Percentiles rank a stretch among this genome's conserved stretches.
Evolutionary conservation across 2,329 filamentous ascomycete species (phyloP).

Genomic region (Tolypocladium cylindrosporum): DNA sequence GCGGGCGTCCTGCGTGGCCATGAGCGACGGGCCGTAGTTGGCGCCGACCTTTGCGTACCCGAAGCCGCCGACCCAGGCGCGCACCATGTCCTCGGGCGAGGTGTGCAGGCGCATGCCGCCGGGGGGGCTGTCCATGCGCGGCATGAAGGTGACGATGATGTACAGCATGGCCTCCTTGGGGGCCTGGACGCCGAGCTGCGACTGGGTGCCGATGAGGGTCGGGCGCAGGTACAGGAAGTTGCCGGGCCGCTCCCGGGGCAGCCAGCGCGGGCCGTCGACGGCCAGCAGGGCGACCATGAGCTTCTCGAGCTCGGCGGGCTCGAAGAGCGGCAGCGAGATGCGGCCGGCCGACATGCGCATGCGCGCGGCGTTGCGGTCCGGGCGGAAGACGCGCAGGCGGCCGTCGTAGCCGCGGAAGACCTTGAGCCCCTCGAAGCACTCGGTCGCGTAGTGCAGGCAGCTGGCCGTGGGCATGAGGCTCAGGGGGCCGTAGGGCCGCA

Average conservation of each 20-base stretch:
- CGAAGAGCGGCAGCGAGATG: conserved; percentile 66
- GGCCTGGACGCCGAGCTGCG: conserved; percentile 69
- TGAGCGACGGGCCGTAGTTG: conserved; percentile 80
- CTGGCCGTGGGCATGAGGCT: conserved; percentile 72
- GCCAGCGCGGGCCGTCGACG: conserved; percentile 68
- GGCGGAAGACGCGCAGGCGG: conserved; percentile 68
- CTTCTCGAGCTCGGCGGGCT: conserved; percentile 60
- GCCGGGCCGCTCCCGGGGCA: conserved; percentile 58
- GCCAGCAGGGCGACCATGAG: conserved; percentile 63
- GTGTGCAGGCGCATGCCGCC: conserved; percentile 68
- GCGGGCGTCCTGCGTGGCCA: conserved; percentile 67
- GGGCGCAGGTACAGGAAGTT: conserved; percentile 77
- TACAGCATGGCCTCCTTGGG: conserved; percentile 83
- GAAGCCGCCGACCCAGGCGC: conserved; percentile 89
- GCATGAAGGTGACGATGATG: conserved; percentile 61
- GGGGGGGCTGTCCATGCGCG: conserved; percentile 37
- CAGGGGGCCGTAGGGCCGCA: conserved; percentile 69
- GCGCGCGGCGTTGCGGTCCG: conserved; percentile 59
- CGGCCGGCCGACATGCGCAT: conserved; percentile 50
- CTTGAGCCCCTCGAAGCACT: conserved; percentile 83
- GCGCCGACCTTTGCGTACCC: conserved; percentile 88
- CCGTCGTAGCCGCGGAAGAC: conserved; percentile 71
- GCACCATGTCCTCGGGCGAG: conserved; percentile 69
- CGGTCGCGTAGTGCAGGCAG: conserved; percentile 78
- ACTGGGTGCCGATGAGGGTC: conserved; percentile 74